These are phyloP conservation scores for Aureobasidium lini DNA, from an alignment of 2,329 filamentous ascomycete genomes.

Conservation along the genomic window DNA sequence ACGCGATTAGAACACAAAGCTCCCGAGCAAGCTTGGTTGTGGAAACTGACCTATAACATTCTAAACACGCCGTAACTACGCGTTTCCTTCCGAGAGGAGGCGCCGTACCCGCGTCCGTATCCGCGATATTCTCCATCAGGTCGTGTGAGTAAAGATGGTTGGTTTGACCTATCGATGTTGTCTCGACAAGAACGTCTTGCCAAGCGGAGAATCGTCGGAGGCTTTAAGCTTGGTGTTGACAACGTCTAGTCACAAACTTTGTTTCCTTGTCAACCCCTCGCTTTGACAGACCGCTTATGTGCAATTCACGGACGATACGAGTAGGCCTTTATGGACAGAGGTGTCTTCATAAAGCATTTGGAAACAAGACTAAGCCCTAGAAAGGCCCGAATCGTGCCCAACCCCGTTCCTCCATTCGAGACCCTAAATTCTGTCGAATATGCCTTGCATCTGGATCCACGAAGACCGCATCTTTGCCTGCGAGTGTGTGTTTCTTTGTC, in stretches of 20 bases:
- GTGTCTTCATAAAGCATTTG: no score
- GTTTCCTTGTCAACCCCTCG: background rate
- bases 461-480: no score
- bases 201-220: background rate
- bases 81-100: background rate
- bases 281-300: background rate
- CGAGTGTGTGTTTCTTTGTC: no score
- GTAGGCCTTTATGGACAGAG: background rate
- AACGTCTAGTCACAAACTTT: background rate
- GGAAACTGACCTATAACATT: background rate
- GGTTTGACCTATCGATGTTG: background rate
- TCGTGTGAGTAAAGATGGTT: background rate
- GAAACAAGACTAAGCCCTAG: no score
- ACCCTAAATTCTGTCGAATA: no score
- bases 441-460: no score
- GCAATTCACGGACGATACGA: background rate
- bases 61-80: background rate
- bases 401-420: no score
- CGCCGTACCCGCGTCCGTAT: background rate
- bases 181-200: background rate
- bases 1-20: background rate
- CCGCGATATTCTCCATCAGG: background rate
- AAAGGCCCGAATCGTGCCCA: no score
- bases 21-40: background rate
- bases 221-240: background rate